These are phyloP conservation scores for Talaromyces pinophilus DNA, from an alignment of 2,329 filamentous ascomycete species.

Conservation along the genomic window DNA sequence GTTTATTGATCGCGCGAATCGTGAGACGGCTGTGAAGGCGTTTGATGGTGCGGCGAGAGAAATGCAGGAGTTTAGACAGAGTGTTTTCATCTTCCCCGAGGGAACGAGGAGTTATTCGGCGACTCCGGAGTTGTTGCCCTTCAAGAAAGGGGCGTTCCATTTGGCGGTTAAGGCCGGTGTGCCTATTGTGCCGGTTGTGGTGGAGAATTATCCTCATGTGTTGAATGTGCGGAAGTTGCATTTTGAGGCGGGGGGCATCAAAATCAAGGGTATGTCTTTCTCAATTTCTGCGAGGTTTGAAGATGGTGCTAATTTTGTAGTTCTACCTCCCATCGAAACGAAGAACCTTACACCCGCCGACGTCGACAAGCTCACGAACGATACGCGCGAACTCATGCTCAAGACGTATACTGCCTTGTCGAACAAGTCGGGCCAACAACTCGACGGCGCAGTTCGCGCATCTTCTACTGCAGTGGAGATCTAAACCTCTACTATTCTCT, in stretches of 20 bases:
- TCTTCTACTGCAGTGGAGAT: conserved; percentile 40
- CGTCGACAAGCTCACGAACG: conserved; percentile 70
- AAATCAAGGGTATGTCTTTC: conserved; percentile 65
- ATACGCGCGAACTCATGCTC: conserved; percentile 74
- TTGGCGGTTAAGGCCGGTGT: conserved; percentile 91
- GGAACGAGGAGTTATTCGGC: conserved; percentile 88
- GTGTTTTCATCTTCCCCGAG: conserved; percentile 64
- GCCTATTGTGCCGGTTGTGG: conserved; percentile 82
- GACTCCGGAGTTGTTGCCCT: conserved; percentile 80
- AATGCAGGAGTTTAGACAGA: conserved; percentile 70
- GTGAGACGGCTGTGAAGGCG: conserved; percentile 75
- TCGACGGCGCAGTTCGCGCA: conserved; percentile 29
- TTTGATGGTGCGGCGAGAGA: conserved; percentile 80
- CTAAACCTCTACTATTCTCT: conserved; percentile 27
- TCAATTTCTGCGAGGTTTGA: conserved; percentile 7
- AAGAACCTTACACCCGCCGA: conserved; percentile 71
- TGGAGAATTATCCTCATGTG: conserved; percentile 76
- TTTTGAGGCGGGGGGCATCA: conserved; percentile 70
- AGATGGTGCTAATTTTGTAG: conserved; percentile 43
- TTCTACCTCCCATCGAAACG: conserved; percentile 79
- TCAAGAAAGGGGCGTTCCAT: conserved; percentile 99
- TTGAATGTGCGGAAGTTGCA: conserved; percentile 64
- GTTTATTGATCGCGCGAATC: conserved; percentile 91
- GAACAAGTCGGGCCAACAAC: conserved; percentile 28
- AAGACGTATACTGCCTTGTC: conserved; percentile 54